Evolutionary conservation across 2,329 filamentous ascomycete genomes (phyloP), one percentile per base, ranked within the genome.

Genomic region (Pezicula rhizophila): DNA sequence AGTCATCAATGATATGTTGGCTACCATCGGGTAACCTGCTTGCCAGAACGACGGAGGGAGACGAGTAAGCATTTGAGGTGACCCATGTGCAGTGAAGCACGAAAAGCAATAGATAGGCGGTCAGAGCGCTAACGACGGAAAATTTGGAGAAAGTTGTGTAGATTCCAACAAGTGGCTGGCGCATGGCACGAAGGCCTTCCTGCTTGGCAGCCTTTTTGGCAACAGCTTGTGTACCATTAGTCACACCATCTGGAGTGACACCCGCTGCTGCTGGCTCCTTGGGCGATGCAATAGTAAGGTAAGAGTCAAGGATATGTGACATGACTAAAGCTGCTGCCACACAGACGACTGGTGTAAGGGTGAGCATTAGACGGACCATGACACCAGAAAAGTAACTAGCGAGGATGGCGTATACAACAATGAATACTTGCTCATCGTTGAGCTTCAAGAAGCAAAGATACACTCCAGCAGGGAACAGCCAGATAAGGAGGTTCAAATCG

Each of bases 81-180:
- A 99, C 93, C 93, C 95, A 99, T 10, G 93, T 99, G 73, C 93
- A 99, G 75, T 99, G 93, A 46, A 92, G 79, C 49, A 99, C 93
- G 65, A 99, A 99, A 53, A 99, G 77, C 53, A 97, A 70, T 6
- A 99, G 80, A 67, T 96, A 99, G 34, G 88, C 69, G 10, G 82
- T 80, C 64, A 91, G 79, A 43, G 82, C 79, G 39, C 75, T 80
- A 23, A 89, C 82, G 34, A 96, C 81, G n/a, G 87, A 72, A 10
- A 79, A 68, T 75, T 95, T 97, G 51, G 90, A 95, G 33, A 89
- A 68, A 51, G 77, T 75, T 45, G 82, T 86, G 71, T 92, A 95
- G 60, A 99, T 85, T 15, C 93, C 95, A 48, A 97, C 76, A 14
- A 87, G 64, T 2, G 91, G 89, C 57, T 81, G 79, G 47, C 80